A percentile compares a stretch with the other conserved stretches of the same genome.
Conservation (phyloP, 305 asterid species). For the Fraxinus floribunda region DNA sequence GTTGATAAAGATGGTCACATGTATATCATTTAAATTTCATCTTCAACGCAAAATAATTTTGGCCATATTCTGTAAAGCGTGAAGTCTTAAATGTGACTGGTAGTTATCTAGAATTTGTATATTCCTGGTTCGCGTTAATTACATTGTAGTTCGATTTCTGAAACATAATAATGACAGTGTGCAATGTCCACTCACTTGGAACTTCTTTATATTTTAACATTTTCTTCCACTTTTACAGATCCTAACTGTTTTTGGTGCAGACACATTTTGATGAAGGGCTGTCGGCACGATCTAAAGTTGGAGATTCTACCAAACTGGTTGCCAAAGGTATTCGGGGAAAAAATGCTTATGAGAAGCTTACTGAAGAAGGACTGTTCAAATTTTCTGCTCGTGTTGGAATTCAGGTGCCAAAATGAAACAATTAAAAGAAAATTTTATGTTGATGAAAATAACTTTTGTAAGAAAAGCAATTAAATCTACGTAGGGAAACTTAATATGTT, state of each 20-base stretch:
- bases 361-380: conserved; percentile 92
- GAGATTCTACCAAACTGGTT: conserved; percentile 76
- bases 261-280: conserved; percentile 92
- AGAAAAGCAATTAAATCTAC: background rate
- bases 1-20: background rate
- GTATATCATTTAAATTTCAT: background rate
- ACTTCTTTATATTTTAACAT: conserved; percentile 8
- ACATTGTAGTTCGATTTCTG: conserved; percentile 1
- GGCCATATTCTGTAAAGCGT: conserved; percentile 1
- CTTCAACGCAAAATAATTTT: background rate
- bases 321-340: conserved; percentile 77
- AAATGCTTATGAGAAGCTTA: conserved; percentile 88
- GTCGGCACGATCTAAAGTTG: conserved; percentile 70
- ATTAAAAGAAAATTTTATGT: background rate
- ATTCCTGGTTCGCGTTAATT: background rate
- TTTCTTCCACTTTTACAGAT: conserved; percentile 21
- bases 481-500: background rate
- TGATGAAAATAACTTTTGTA: background rate
- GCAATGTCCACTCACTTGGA: background rate
- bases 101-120: background rate
- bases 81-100: conserved; percentile 4
- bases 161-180: conserved; percentile 3
- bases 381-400: conserved; percentile 87
- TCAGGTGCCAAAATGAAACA: conserved; percentile 49
- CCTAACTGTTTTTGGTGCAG: conserved; percentile 41